phyloP scores from a whole-genome alignment of 108 stramenopile species.

The Chaetoceros muelleri region DNA sequence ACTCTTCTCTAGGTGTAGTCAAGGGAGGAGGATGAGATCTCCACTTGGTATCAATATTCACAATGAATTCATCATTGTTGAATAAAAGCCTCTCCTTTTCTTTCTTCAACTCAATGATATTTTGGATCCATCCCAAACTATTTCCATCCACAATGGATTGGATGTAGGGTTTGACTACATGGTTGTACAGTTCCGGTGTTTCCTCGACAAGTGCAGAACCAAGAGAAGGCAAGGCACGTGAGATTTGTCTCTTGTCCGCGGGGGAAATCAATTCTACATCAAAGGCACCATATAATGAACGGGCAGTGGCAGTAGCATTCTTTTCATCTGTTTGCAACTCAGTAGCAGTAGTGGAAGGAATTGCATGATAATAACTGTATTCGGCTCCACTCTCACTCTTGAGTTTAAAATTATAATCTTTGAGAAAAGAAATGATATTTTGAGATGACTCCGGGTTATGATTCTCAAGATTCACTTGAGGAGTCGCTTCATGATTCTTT shows the following conservation, averaged over 20 bases:
- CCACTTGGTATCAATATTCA: constrained; percentile 78
- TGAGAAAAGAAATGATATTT: constrained; percentile 30
- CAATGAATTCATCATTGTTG: constrained; percentile 39
- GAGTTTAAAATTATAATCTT: constrained; percentile 23
- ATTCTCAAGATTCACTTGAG: constrained; percentile 20
- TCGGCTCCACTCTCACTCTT: constrained; percentile 43
- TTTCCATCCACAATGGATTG: constrained; percentile 31
- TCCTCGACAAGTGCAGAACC: constrained; percentile 27
- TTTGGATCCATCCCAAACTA: constrained; percentile 38
- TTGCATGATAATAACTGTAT: constrained; percentile 38
- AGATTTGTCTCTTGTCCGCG: constrained; percentile 28
- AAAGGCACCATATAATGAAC: constrained; percentile 14
- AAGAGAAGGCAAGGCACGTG: constrained; percentile 33
- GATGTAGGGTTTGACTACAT: constrained; percentile 24
- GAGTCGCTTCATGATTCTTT: constrained; percentile 3
- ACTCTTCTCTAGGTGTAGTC: constrained; percentile 22
- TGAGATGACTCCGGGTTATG: constrained; percentile 9
- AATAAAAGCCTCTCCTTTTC: constrained; percentile 55
- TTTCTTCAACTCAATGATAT: constrained; percentile 30
- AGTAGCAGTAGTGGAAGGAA: constrained; percentile 5
- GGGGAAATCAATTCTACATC: constrained; percentile 47
- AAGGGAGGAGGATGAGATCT: constrained; percentile 36
- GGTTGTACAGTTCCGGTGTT: constrained; percentile 33
- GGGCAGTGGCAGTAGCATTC: neutral
- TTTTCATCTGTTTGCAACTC: neutral